Base-by-base conservation (phyloP, 306 rosid genomes). In the Sicyos baderoa region DNA sequence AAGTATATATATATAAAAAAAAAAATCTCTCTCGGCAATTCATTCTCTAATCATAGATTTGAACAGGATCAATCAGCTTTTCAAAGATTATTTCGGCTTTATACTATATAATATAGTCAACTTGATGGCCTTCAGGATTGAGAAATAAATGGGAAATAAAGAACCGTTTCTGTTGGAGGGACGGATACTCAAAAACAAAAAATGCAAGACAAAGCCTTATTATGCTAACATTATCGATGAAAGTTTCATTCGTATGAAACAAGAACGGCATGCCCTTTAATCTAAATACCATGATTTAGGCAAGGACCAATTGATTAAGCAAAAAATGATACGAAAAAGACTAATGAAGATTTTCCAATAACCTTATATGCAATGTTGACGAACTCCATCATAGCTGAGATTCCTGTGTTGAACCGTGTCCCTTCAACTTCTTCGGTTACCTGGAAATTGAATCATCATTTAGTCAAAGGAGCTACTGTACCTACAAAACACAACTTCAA, bases 371-470 rank as follows among this genome's bases (percentile, higher is more conserved):
- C 97, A 27, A 78, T 89, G 75, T 93, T 93, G 71, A 90, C 77
- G 85, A 90, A 89, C 79, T 93, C 99, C 99, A 93, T 93, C 94
- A 90, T 90, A 19, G 99, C 91, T 21, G 99, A 89, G 79, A 90
- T 90, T 85, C 99, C 99, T 61, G 99, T 93, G 81, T 93, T 90
- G 84, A 93, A 93, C 32, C 99, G 85, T 16, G 96, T 90, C 51
- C 82, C 89, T 78, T 93, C 96, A 73, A 93, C 86, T 85, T 93
- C 99, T 76, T 93, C 97, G 12, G 94, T 86, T 55, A 93, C 94
- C 99, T 93, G 88, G 72, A 79, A 75, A 68, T 72, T 72, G 56
- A 59, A 71, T 45, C 61, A 69, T 29, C n/a, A 69, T 81, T 76
- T 70, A 82, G 80, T 74, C 22, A 80, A 76, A 51, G 53, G 67